Conservation (phyloP, 202 grass and related monocot species). For the Cymbopogon flexuosus region DNA sequence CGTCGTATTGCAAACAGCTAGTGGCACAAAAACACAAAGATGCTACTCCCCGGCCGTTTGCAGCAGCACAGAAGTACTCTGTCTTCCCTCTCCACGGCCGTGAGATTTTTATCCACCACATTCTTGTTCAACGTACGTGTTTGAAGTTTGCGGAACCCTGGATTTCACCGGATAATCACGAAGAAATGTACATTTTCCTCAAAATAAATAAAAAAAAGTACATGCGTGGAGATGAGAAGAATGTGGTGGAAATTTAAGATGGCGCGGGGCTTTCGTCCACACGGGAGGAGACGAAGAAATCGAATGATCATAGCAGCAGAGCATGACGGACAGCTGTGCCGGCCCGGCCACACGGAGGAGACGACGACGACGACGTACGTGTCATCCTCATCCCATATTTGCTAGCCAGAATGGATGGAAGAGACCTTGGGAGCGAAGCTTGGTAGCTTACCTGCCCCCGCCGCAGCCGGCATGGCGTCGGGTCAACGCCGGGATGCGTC, state of each 20-base stretch:
- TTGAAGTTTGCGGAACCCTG: not conserved
- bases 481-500: constrained; percentile 12
- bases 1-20: not conserved
- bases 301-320: no score
- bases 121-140: not conserved
- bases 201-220: no score
- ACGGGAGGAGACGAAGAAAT: not conserved
- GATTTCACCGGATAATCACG: no score
- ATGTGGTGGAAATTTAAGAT: not conserved
- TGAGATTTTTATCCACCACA: not conserved
- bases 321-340: no score
- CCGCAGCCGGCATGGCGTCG: not conserved
- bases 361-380: not conserved
- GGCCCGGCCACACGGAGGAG: not conserved
- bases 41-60: not conserved
- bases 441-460: constrained; percentile 13
- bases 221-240: not conserved
- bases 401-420: not conserved
- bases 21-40: not conserved
- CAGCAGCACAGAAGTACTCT: not conserved
- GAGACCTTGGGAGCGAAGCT: not conserved
- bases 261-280: not conserved
- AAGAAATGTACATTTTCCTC: no score
- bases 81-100: no score
- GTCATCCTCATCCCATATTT: not conserved